Conservation (phyloP, 2,329 filamentous ascomycete genomes). For the Penicillium sp. region DNA sequence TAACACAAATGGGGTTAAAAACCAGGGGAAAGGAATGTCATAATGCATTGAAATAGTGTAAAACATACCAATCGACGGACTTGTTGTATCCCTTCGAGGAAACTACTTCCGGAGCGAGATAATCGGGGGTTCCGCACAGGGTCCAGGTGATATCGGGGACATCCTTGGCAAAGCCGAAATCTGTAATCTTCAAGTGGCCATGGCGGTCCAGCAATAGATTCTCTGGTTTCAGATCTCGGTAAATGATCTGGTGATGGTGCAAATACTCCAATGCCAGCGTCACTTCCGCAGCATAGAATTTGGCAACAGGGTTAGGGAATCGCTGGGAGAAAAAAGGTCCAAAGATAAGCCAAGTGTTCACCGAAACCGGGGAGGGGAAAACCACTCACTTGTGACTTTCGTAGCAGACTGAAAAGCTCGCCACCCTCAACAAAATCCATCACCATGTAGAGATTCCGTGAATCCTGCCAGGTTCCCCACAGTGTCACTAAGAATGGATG, state of each 20-base stretch:
- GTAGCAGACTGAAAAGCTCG: constrained; percentile 90
- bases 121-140: constrained; percentile 94
- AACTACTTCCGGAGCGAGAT: constrained; percentile 96
- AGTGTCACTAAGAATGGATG: constrained; percentile 97
- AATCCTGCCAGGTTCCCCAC: constrained; percentile 97
- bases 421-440: constrained; percentile 99
- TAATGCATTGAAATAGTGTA: not conserved
- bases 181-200: constrained; percentile 93
- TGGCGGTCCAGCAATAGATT: constrained; percentile 89
- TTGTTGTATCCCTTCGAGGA: constrained; percentile 99
- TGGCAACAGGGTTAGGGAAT: constrained; percentile 97
- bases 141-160: constrained; percentile 99
- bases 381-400: constrained; percentile 79
- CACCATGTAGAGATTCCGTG: constrained; percentile 97
- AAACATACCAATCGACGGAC: constrained; percentile 89
- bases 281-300: constrained; percentile 98
- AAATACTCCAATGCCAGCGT: constrained; percentile 94
- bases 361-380: not conserved
- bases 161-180: constrained; percentile 98
- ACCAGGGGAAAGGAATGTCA: constrained; percentile 1
- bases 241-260: constrained; percentile 93
- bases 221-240: constrained; percentile 94
- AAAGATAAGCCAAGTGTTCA: not conserved
- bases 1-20: constrained; percentile 39
- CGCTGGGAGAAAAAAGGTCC: constrained; percentile 59